A percentile compares a stretch with the other conserved stretches of the same genome.
phyloP scores from a whole-genome alignment of 2,329 filamentous ascomycete genomes.

The Apiospora hydei region DNA sequence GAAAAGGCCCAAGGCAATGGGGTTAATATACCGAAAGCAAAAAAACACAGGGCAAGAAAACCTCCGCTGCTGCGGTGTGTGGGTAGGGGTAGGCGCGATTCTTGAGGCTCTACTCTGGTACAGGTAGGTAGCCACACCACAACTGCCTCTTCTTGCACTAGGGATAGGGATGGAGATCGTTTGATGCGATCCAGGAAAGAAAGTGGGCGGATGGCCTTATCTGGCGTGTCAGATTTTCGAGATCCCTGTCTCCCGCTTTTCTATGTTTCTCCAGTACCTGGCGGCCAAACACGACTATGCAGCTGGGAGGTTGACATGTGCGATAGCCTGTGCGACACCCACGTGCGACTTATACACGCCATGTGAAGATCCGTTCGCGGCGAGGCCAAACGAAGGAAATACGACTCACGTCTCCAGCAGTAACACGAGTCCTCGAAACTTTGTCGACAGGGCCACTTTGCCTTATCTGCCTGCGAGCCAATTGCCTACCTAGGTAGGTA shows the following conservation, averaged over 20 bases:
- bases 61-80: background rate
- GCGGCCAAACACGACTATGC: constrained; percentile 3
- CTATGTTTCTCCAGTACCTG: background rate
- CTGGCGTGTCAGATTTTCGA: background rate
- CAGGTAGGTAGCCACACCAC: background rate
- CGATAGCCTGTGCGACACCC: constrained; percentile 16
- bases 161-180: too few relatives aligned
- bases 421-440: constrained; percentile 4
- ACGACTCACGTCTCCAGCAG: background rate
- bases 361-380: constrained; percentile 19
- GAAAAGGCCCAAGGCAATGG: background rate
- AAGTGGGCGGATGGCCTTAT: constrained; percentile 10
- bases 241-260: constrained; percentile 20
- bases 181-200: background rate
- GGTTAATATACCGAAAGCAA: background rate
- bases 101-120: constrained; percentile 7
- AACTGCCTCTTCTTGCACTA: too few relatives aligned
- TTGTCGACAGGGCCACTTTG: background rate
- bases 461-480: background rate
- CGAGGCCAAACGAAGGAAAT: background rate
- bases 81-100: constrained; percentile 1
- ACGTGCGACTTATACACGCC: constrained; percentile 19
- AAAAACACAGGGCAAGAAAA: background rate
- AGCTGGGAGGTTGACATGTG: constrained; percentile 6
- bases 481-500: background rate